phyloP scores from a whole-genome alignment of 2,329 filamentous ascomycete genomes.

The Penicillium digitatum region DNA sequence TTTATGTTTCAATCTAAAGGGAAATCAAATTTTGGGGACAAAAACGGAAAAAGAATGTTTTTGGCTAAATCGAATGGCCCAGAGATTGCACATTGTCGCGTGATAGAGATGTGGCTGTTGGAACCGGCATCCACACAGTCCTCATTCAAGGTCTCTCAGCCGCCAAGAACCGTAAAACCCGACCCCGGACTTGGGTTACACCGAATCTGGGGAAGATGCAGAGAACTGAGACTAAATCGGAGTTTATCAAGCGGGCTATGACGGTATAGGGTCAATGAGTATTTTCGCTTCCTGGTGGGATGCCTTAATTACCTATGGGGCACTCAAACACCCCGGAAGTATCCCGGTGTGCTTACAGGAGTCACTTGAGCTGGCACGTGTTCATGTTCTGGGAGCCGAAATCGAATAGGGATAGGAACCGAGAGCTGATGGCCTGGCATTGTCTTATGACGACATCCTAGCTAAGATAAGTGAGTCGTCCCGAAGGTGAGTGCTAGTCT shows the following conservation, averaged over 20 bases:
- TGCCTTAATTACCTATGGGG: not conserved
- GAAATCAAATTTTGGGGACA: not conserved
- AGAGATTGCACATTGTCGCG: not conserved
- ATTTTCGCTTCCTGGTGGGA: not conserved
- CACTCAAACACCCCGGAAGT: not conserved
- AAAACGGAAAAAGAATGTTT: not conserved
- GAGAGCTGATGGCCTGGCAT: not conserved
- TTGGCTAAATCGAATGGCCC: not conserved
- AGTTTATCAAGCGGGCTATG: too few species aligned
- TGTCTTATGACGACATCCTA: not conserved
- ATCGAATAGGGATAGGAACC: not conserved
- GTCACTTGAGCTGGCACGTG: not conserved
- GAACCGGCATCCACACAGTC: not conserved
- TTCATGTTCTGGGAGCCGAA: not conserved
- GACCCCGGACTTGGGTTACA: not conserved
- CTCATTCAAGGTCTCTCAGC: not conserved
- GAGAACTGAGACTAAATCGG: not conserved
- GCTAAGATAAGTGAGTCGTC: not conserved
- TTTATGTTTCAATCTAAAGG: not conserved
- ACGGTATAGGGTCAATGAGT: slow-evolving; percentile 15
- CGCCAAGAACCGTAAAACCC: not conserved
- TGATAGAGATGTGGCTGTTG: not conserved
- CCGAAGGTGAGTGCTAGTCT: too few species aligned
- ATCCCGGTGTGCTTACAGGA: not conserved
- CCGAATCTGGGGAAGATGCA: not conserved